Evolutionary conservation across 2,329 filamentous ascomycete species (phyloP).

Genomic region (Cryoendolithus antarcticus): DNA sequence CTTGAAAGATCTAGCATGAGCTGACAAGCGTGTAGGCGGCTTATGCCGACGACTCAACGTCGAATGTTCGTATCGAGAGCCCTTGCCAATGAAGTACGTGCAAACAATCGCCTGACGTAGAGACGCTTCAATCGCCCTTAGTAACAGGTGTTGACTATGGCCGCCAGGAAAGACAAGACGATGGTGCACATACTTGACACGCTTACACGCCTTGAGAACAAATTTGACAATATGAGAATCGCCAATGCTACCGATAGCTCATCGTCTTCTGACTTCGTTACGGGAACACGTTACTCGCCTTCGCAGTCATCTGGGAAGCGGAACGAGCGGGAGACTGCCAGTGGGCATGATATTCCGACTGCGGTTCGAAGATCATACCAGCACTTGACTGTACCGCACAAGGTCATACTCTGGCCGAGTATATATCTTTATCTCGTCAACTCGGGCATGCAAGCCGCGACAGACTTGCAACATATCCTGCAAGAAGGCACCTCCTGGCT

Average conservation of each 20-base stretch:
- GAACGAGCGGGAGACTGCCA: background rate
- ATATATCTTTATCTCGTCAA: constrained; percentile 25
- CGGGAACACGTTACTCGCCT: background rate
- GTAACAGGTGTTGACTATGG: background rate
- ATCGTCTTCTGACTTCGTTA: background rate
- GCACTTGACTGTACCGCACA: constrained; percentile 35
- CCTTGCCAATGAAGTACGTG: constrained; percentile 50
- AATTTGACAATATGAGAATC: constrained; percentile 37
- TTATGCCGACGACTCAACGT: no score
- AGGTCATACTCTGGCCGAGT: constrained; percentile 37
- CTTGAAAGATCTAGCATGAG: no score
- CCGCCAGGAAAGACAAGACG: constrained; percentile 49
- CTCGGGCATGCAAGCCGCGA: constrained; percentile 20
- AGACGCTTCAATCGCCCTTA: background rate
- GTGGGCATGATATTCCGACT: background rate
- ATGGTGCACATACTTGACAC: constrained; percentile 48
- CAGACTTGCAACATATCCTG: constrained; percentile 24
- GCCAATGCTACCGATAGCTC: background rate
- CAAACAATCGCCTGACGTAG: background rate
- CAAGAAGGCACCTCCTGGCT: constrained; percentile 28
- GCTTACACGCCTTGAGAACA: constrained; percentile 42
- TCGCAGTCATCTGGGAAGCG: constrained; percentile 2
- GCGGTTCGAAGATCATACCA: constrained; percentile 6
- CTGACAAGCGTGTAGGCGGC: no score
- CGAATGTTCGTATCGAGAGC: constrained; percentile 50